phyloP scores from a whole-genome alignment of 495 filamentous ascomycete genomes.

The Antarctomyces pellizariae region DNA sequence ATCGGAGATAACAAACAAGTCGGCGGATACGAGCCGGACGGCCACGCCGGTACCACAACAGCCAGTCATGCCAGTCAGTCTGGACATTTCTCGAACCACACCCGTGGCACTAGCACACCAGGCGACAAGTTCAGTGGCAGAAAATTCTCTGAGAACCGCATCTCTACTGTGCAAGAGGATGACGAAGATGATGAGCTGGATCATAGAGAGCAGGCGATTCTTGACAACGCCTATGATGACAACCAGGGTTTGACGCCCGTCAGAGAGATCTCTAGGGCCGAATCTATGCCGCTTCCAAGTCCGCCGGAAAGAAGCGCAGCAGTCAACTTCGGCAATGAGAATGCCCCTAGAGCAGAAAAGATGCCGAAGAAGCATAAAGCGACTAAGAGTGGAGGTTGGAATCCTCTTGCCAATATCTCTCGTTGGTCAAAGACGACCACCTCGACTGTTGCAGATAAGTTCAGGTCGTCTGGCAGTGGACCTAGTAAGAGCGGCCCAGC shows the following conservation, averaged over 20 bases:
- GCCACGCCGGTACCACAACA: slow-evolving; percentile 52
- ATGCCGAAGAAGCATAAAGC: slow-evolving; percentile 82
- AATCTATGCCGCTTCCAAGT: slow-evolving; percentile 43
- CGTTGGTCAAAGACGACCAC: slow-evolving; percentile 94
- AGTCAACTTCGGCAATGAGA: slow-evolving; percentile 48
- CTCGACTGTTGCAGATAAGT: slow-evolving; percentile 30
- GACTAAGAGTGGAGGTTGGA: slow-evolving; percentile 59
- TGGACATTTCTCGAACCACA: slow-evolving; percentile 44
- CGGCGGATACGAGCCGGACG: slow-evolving; percentile 64
- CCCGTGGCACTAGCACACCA: no score
- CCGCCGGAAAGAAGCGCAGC: slow-evolving; percentile 42
- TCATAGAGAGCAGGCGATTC: slow-evolving; percentile 22
- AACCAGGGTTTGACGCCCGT: slow-evolving; percentile 25
- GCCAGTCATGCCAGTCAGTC: slow-evolving; percentile 45
- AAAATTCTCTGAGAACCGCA: slow-evolving; percentile 46
- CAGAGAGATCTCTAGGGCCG: slow-evolving; percentile 24
- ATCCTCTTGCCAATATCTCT: slow-evolving; percentile 81
- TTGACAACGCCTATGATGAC: slow-evolving; percentile 20
- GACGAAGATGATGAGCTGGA: slow-evolving; percentile 51
- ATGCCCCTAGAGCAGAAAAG: slow-evolving; percentile 56
- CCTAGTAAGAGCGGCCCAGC: slow-evolving; percentile 20
- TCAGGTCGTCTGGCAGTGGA: slow-evolving; percentile 27
- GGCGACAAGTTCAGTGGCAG: slow-evolving; percentile 32
- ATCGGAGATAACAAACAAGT: slow-evolving; percentile 31
- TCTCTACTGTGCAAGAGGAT: slow-evolving; percentile 70